phyloP scores from a whole-genome alignment of 176 grass and related monocot species.

The Oryza glaberrima region DNA sequence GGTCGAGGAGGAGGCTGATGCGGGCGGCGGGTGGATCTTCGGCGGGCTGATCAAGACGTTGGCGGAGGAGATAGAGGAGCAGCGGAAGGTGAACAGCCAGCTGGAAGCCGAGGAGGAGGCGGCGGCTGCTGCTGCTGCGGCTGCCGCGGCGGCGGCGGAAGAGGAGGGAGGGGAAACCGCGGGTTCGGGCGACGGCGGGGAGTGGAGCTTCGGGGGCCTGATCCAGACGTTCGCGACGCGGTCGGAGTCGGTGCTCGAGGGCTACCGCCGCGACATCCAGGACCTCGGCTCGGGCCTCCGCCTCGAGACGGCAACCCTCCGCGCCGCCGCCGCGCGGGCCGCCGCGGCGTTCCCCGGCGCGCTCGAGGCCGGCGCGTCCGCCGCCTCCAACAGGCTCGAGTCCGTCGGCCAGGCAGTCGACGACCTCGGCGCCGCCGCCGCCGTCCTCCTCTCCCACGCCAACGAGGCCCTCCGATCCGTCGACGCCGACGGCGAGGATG shows the following conservation, averaged over 20 bases:
- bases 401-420: conserved; percentile 79
- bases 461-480: conserved; percentile 69
- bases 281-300: conserved; percentile 74
- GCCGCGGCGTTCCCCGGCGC: conserved; percentile 47
- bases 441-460: conserved; percentile 65
- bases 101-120: conserved; percentile 9
- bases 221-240: conserved; percentile 72
- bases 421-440: conserved; percentile 58
- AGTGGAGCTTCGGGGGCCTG: conserved; percentile 70
- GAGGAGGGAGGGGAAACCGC: not conserved
- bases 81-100: not conserved
- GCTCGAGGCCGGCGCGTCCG: conserved; percentile 62
- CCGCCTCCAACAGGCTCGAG: conserved; percentile 69
- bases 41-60: conserved; percentile 69
- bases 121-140: not conserved
- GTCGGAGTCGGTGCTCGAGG: conserved; percentile 70
- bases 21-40: conserved; percentile 46
- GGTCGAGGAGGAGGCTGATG: not conserved
- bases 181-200: not conserved
- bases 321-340: conserved; percentile 52
- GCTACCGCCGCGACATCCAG: conserved; percentile 71
- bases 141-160: not conserved
- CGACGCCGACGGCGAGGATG: conserved; percentile 42
- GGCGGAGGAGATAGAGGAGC: conserved; percentile 41
- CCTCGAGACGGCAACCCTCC: conserved; percentile 60